Evolutionary conservation across 2,329 filamentous ascomycete genomes (phyloP), one percentile per base, ranked within the genome.

Genomic region (Verticillium albo-atrum): DNA sequence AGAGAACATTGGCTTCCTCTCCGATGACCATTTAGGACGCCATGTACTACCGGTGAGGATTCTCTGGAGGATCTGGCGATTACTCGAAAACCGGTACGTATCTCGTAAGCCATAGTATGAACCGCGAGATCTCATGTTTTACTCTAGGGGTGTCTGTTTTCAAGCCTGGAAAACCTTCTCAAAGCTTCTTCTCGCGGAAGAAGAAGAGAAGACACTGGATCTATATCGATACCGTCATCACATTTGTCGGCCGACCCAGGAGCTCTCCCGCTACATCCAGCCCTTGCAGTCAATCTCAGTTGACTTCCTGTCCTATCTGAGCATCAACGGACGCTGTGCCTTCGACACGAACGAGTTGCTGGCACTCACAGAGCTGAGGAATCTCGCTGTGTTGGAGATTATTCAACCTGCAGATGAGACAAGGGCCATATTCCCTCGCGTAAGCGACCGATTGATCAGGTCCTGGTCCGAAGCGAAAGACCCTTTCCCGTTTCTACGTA

Each of bases 301-400:
- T 1, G 72, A 78, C 25, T 79, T 77, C 56, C 70, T 80, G 58
- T 69, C 75, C 0, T 74, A 78, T 53, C 66, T 80, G 1, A 72
- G 72, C 58, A 72, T 80, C 56, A 73, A 72, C 26, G 72, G 72
- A 4, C 68, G 69, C 12, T 75, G 71, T 34, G 57, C 62, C 2
- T 76, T 79, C 53, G 64, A 58, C 5, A 70, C 71, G 1, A 66
- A 70, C 23, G 77, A 82, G 55, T 64, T 82, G 28, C 61, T 81
- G 2, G 66, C 65, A 20, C 68, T 83, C 32, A 64, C 77, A 0
- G 65, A 72, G 4, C 70, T 82, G 63, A 73, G 70, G 28, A 83
- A 82, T 56, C 74, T 83, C 4, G 79, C 75, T 9, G 72, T 79
- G 2, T 72, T 83, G 14, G 78, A 82, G 65, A 71, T 83, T 25